phyloP scores from a whole-genome alignment of 257 asterid species.

The Rehmannia glutinosa region DNA sequence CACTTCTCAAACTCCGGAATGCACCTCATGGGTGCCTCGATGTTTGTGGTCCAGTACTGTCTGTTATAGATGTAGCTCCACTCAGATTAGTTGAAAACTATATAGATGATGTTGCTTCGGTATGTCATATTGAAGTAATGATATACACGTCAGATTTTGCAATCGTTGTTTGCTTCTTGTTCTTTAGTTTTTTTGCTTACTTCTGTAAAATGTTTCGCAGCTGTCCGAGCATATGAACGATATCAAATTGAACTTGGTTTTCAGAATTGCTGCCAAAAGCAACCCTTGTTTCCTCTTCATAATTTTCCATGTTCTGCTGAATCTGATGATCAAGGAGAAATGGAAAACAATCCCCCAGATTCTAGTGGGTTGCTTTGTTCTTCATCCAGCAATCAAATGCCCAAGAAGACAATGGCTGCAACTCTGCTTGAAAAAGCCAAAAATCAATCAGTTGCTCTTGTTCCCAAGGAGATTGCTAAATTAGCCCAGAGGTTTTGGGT shows the following conservation, averaged over 20 bases:
- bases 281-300: conserved; percentile 71
- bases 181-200: conserved; percentile 11
- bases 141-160: conserved; percentile 11
- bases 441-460: conserved; percentile 68
- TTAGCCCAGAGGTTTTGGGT: conserved; percentile 81
- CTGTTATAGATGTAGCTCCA: conserved; percentile 91
- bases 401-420: conserved; percentile 84
- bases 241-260: conserved; percentile 42
- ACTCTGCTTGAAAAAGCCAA: conserved; percentile 80
- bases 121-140: conserved; percentile 29
- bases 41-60: conserved; percentile 56
- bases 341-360: conserved; percentile 28
- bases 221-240: conserved; percentile 46
- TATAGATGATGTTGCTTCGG: conserved; percentile 79
- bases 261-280: conserved; percentile 49
- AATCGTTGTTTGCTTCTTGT: conserved; percentile 13
- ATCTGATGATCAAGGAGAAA: conserved; percentile 45
- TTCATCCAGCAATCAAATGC: conserved; percentile 33
- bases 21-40: conserved; percentile 62
- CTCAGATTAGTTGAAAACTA: conserved; percentile 68
- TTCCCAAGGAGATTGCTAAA: conserved; percentile 80
- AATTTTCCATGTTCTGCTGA: conserved; percentile 38
- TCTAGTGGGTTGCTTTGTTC: conserved; percentile 31
- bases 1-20: conserved; percentile 30
- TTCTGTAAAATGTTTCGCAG: conserved; percentile 41